phyloP scores from a whole-genome alignment of 441 rosid species.

The Brassica hybrid region DNA sequence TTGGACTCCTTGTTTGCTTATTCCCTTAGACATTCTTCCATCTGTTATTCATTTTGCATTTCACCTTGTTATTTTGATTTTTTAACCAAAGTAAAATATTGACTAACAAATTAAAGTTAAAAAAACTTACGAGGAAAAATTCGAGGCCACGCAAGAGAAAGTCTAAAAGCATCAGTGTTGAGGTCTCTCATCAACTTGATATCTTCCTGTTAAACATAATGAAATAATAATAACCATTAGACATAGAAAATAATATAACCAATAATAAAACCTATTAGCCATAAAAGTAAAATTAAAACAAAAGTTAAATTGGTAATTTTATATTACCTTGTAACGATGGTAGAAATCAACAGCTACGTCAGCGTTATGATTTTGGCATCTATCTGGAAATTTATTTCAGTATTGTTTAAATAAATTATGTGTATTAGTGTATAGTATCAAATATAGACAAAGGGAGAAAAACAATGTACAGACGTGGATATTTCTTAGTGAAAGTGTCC shows the following conservation, averaged over 20 bases:
- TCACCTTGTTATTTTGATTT: background rate
- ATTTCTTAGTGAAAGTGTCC: slow-evolving; percentile 55
- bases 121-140: slow-evolving; percentile 47
- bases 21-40: slow-evolving; percentile 52
- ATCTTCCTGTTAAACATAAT: slow-evolving; percentile 45
- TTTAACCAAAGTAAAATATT: background rate
- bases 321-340: slow-evolving; percentile 44
- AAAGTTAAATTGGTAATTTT: too few relatives aligned
- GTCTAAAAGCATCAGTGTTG: slow-evolving; percentile 48
- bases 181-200: slow-evolving; percentile 41
- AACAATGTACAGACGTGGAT: slow-evolving; percentile 49
- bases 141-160: slow-evolving; percentile 59
- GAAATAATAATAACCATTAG: too few relatives aligned
- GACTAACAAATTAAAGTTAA: background rate
- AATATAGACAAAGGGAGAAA: background rate
- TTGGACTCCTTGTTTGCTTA: slow-evolving; percentile 45
- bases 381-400: slow-evolving; percentile 29
- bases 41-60: slow-evolving; percentile 28
- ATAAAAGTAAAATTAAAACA: too few relatives aligned
- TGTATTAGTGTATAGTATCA: background rate
- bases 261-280: too few relatives aligned
- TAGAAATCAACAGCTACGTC: slow-evolving; percentile 45
- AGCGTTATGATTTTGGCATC: slow-evolving; percentile 31
- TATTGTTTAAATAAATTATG: background rate
- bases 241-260: too few relatives aligned